Conservation (phyloP, 1,284 basidiomycete genomes). For the Apiotrichum sp. region DNA sequence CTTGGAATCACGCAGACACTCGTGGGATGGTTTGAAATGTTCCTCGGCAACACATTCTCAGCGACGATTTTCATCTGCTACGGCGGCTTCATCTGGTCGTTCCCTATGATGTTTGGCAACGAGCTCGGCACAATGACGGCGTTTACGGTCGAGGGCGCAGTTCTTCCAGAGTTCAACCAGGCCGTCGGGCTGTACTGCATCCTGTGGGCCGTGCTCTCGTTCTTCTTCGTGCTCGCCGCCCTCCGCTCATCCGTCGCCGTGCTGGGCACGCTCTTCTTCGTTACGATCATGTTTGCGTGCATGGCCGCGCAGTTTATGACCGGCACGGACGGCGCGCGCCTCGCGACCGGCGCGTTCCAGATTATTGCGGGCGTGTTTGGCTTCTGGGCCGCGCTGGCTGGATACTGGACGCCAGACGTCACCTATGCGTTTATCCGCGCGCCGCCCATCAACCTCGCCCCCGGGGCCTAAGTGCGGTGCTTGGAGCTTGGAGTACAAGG, state of each 20-base stretch:
- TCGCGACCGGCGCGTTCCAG: constrained; percentile 10
- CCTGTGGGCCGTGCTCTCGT: constrained; percentile 13
- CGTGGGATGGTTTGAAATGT: constrained; percentile 21
- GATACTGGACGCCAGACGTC: constrained; percentile 19
- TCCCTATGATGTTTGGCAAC: constrained; percentile 11
- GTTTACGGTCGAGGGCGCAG: constrained; percentile 10
- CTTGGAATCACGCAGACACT: constrained; percentile 17
- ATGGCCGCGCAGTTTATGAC: constrained; percentile 8
- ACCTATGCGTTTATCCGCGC: constrained; percentile 6
- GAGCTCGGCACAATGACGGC: constrained; percentile 7
- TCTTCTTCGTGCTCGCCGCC: constrained; percentile 14
- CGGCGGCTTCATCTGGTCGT: constrained; percentile 16
- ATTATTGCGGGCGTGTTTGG: constrained; percentile 8
- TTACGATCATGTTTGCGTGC: constrained; percentile 4
- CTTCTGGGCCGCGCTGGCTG: constrained; percentile 17
- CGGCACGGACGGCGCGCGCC: background rate
- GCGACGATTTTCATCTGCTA: constrained; percentile 17
- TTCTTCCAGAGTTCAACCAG: constrained; percentile 16
- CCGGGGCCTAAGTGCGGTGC: background rate
- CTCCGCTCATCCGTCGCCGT: constrained; percentile 19
- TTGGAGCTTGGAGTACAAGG: no score
- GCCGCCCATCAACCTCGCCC: constrained; percentile 5
- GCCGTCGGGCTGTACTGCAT: constrained; percentile 12
- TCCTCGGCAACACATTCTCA: constrained; percentile 20
- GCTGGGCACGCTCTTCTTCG: constrained; percentile 12